Percentiles rank a stretch among this genome's conserved stretches.
Evolutionary conservation across 768 basidiomycete genomes (phyloP).

Genomic region (Boletus barrowsii): DNA sequence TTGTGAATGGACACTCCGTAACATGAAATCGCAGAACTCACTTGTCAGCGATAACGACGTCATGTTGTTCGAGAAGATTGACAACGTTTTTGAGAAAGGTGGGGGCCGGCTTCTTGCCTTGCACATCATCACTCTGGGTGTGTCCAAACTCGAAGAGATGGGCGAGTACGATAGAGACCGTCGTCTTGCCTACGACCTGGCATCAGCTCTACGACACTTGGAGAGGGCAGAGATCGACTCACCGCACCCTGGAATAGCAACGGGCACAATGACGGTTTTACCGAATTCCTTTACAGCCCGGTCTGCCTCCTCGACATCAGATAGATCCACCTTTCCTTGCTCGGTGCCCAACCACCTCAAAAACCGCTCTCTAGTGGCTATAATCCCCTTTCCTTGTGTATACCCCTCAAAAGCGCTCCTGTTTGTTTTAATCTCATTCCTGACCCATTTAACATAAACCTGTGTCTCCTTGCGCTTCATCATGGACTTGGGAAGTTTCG

Average conservation of each 20-base stretch:
- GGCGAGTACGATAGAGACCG: slow-evolving; percentile 72
- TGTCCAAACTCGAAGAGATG: slow-evolving; percentile 86
- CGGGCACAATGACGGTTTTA: slow-evolving; percentile 83
- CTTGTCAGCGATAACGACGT: slow-evolving; percentile 94
- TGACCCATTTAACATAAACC: slow-evolving; percentile 82
- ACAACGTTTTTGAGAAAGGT: slow-evolving; percentile 72
- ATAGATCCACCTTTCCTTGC: slow-evolving; percentile 39
- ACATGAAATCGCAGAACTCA: slow-evolving; percentile 33
- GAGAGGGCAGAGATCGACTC: slow-evolving; percentile 23
- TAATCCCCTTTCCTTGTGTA: slow-evolving; percentile 76
- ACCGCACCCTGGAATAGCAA: slow-evolving; percentile 95
- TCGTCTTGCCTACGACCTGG: slow-evolving; percentile 72
- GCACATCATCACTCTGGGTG: slow-evolving; percentile 90
- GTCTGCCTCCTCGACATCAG: slow-evolving; percentile 24
- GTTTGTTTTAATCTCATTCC: slow-evolving; percentile 65
- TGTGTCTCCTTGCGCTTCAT: slow-evolving; percentile 75
- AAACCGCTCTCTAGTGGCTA: slow-evolving; percentile 77
- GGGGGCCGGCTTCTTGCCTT: slow-evolving; percentile 67
- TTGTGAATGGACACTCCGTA: background rate
- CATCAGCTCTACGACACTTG: background rate
- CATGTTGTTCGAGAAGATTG: slow-evolving; percentile 53
- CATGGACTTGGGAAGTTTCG: slow-evolving; percentile 57
- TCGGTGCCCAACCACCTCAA: slow-evolving; percentile 59
- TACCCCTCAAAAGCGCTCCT: slow-evolving; percentile 59
- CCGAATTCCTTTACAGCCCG: slow-evolving; percentile 35